phyloP scores from a whole-genome alignment of 352 stramenopile species.

The Aphanomyces stellatus region DNA sequence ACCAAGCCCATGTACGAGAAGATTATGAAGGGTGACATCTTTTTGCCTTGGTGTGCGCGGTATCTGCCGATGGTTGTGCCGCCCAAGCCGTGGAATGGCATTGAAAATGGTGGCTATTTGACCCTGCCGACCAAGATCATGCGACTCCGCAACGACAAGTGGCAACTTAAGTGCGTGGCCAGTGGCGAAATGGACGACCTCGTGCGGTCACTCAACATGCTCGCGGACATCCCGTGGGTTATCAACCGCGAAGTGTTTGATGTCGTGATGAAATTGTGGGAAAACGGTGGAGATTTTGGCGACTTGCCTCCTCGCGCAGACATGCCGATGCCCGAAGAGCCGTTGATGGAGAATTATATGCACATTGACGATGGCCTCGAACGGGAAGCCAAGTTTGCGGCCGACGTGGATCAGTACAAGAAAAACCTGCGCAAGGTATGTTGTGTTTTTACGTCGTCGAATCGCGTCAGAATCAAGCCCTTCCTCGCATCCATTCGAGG shows the following conservation, averaged over 20 bases:
- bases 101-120: constrained; percentile 90
- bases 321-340: constrained; percentile 39
- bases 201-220: constrained; percentile 87
- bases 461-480: constrained; percentile 78
- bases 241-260: constrained; percentile 94
- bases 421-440: constrained; percentile 72
- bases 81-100: constrained; percentile 84
- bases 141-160: constrained; percentile 71
- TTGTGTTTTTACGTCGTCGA: constrained; percentile 20
- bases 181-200: constrained; percentile 78
- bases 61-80: constrained; percentile 96
- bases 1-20: constrained; percentile 41
- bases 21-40: constrained; percentile 46
- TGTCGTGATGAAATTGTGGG: constrained; percentile 87
- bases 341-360: constrained; percentile 48
- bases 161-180: constrained; percentile 85
- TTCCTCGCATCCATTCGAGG: constrained; percentile 23
- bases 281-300: constrained; percentile 84
- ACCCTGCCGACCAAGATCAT: constrained; percentile 91
- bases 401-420: constrained; percentile 32
- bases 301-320: constrained; percentile 86
- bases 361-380: constrained; percentile 48
- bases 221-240: constrained; percentile 90
- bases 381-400: not conserved
- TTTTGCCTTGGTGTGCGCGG: constrained; percentile 69